A percentile compares a stretch with the other conserved stretches of the same genome.
These are phyloP conservation scores for Yamadazyma atmosphaerica DNA, from an alignment of 1,139 yeast genomes.

Conservation along the genomic window DNA sequence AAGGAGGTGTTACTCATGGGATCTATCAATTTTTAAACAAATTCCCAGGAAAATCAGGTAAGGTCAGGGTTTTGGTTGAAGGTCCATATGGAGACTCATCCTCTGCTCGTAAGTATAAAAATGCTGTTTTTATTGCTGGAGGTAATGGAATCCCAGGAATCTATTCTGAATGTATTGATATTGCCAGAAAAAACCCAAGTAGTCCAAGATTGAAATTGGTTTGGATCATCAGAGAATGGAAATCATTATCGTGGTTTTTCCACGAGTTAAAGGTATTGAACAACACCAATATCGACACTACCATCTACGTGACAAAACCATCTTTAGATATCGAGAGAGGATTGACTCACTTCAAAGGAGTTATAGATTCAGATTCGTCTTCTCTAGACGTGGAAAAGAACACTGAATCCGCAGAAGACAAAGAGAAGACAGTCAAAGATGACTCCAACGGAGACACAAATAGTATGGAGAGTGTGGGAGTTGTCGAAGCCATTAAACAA, in stretches of 20 bases:
- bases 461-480: constrained; percentile 2
- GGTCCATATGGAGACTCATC: constrained; percentile 40
- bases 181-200: constrained; percentile 15
- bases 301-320: constrained; percentile 21
- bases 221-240: constrained; percentile 50
- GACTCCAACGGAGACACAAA: no score
- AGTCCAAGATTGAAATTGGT: constrained; percentile 17
- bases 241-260: constrained; percentile 45
- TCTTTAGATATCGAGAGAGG: constrained; percentile 10
- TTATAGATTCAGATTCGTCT: constrained; percentile 14
- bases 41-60: constrained; percentile 24
- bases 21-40: constrained; percentile 26
- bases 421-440: constrained; percentile 11
- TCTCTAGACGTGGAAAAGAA: constrained; percentile 14
- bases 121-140: constrained; percentile 37
- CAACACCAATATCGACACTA: constrained; percentile 25
- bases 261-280: constrained; percentile 40
- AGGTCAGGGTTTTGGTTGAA: constrained; percentile 32
- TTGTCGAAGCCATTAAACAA: constrained; percentile 12
- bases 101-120: constrained; percentile 27
- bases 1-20: constrained; percentile 34
- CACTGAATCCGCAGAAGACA: not conserved
- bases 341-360: constrained; percentile 13
- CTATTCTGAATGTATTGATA: constrained; percentile 23
- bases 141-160: constrained; percentile 49